Evolutionary conservation across 192 early-diverging fungal genomes (phyloP).

Genomic region (Backusella morwellensis): DNA sequence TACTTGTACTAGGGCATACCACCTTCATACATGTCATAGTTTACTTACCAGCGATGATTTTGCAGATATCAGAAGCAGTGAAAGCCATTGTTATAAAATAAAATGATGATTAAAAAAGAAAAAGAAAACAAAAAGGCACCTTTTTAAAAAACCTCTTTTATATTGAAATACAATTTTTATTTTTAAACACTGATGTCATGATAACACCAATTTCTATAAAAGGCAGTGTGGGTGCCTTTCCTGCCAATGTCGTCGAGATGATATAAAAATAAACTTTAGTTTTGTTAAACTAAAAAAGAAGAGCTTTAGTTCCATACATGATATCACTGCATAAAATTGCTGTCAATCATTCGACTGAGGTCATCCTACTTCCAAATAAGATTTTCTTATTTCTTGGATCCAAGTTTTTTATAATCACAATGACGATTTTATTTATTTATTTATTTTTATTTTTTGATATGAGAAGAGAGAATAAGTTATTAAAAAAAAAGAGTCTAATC

Average conservation of each 20-base stretch:
- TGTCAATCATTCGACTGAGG: neutral
- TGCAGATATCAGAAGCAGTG: conserved; percentile 32
- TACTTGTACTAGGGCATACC: neutral
- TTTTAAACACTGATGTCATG: conserved; percentile 3
- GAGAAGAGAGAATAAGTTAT: neutral
- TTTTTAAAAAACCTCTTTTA: neutral
- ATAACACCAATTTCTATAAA: neutral
- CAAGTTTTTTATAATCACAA: neutral
- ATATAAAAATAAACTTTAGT: conserved; percentile 9
- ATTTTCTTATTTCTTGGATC: neutral
- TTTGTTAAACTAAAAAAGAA: neutral
- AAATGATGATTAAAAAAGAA: neutral
- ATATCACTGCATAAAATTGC: neutral
- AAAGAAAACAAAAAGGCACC: neutral
- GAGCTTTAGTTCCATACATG: neutral
- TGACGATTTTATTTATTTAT: neutral
- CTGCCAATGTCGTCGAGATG: neutral
- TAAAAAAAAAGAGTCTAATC: neutral
- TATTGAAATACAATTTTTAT: neutral
- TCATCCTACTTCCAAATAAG: neutral
- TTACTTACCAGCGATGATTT: conserved; percentile 30
- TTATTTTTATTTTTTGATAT: neutral
- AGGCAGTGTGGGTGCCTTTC: neutral
- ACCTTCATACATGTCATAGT: neutral
- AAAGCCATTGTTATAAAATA: conserved; percentile 29